These are phyloP conservation scores for Acanthamoeba culbertsoni DNA, from an alignment of 208 protist genomes.

Conservation along the genomic window DNA sequence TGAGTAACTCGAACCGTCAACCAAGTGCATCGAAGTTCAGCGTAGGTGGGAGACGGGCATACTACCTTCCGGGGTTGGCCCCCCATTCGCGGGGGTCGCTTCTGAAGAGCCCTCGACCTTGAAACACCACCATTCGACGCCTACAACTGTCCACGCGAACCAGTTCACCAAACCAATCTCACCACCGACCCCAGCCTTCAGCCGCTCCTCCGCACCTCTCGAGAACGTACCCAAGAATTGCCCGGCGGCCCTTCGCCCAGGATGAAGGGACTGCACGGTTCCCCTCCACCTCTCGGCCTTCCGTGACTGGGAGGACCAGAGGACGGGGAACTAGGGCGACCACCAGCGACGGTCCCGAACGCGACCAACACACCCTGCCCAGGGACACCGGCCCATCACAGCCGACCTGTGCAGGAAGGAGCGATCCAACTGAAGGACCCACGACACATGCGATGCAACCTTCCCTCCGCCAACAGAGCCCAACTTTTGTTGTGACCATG, in stretches of 20 bases:
- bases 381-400: no score
- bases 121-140: background rate
- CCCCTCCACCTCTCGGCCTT: background rate
- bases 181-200: background rate
- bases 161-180: background rate
- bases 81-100: background rate
- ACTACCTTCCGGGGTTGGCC: background rate
- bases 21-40: constrained; percentile 11
- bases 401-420: background rate
- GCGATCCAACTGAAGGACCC: background rate
- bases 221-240: background rate
- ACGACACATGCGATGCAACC: background rate
- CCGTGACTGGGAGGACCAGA: background rate
- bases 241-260: background rate
- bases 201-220: background rate
- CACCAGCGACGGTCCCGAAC: no score
- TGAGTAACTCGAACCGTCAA: background rate
- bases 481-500: background rate
- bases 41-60: background rate
- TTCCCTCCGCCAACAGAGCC: background rate
- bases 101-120: background rate
- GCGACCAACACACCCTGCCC: no score
- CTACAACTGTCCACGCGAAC: background rate
- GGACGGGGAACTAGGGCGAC: background rate
- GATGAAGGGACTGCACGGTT: background rate